Evolutionary conservation across 2,329 filamentous ascomycete genomes (phyloP).

Genomic region (Fusarium pseudograminearum): DNA sequence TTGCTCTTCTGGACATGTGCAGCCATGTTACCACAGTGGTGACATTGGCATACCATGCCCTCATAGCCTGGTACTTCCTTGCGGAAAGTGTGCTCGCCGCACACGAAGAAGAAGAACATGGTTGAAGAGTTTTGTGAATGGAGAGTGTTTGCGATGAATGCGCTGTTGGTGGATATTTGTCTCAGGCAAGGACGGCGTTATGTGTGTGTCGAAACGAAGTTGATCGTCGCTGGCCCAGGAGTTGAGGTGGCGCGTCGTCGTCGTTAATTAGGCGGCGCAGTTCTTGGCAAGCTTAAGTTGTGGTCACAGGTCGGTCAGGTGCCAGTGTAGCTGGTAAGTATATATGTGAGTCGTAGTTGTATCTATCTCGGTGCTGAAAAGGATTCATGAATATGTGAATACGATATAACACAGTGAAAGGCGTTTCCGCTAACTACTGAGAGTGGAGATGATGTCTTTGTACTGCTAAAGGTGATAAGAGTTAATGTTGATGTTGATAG

Average conservation of each 20-base stretch:
- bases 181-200: neutral
- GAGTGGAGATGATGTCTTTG: neutral
- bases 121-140: neutral
- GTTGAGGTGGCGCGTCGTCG: constrained; percentile 34
- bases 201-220: constrained; percentile 17
- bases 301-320: constrained; percentile 21
- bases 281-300: constrained; percentile 35
- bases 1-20: constrained; percentile 71
- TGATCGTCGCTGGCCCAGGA: neutral
- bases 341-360: neutral
- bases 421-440: neutral
- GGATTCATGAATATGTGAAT: neutral
- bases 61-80: constrained; percentile 72
- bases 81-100: constrained; percentile 71
- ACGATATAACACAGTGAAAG: neutral
- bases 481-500: neutral
- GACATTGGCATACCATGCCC: constrained; percentile 70
- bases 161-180: neutral
- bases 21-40: constrained; percentile 75
- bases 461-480: neutral
- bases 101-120: constrained; percentile 74
- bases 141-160: neutral
- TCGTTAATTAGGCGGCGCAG: constrained; percentile 37
- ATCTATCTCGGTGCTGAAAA: neutral
- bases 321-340: neutral